Base-by-base conservation (phyloP, 1,139 yeast species). In the Candida sp. region DNA sequence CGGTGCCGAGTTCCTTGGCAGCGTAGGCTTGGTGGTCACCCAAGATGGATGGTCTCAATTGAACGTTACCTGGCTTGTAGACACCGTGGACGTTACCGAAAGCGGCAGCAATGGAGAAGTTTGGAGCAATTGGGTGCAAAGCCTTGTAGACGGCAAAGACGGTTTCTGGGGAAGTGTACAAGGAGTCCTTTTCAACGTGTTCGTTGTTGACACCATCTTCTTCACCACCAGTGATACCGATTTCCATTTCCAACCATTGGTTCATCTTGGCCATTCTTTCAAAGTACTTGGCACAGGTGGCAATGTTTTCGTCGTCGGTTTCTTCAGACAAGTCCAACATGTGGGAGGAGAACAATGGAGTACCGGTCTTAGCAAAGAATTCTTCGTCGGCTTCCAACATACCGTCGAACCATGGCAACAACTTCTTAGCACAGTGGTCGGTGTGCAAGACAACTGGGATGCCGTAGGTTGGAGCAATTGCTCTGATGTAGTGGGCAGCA, bases 171-270 rank as follows among this genome's bases (percentile, higher is more conserved):
- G 87, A 85, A 64, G 99, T 94, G 88, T 94, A 96, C 67, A 94
- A 83, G 61, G 89, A 76, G 62, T 90, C 92, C 78, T 89, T 87
- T 73, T 86, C 85, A 62, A 90, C 98, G 75, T 86, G 83, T 78
- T 93, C 96, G 85, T 94, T 96, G 88, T 94, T 96, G 68, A 96
- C 99, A 86, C 99, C 99, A 73, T 94, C 99, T 81, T 94, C 99
- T 83, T 94, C 99, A 88, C 99, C 99, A 81, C 99, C 98, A 72
- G 99, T 96, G 85, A 94, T 94, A 86, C 99, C 99, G 73, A 94
- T 94, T 84, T 94, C 99, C 99, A 94, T 96, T 85, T 94, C 99
- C 73, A 94, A 86, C 94, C 96, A 94, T 83, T 94, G 98, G 81
- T 85, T 83, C 86, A 93, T 84, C 80, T 90, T 92, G 73, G 96